These are phyloP conservation scores for Neonectria sp. DNA, from an alignment of 2,329 filamentous ascomycete species.

Conservation along the genomic window DNA sequence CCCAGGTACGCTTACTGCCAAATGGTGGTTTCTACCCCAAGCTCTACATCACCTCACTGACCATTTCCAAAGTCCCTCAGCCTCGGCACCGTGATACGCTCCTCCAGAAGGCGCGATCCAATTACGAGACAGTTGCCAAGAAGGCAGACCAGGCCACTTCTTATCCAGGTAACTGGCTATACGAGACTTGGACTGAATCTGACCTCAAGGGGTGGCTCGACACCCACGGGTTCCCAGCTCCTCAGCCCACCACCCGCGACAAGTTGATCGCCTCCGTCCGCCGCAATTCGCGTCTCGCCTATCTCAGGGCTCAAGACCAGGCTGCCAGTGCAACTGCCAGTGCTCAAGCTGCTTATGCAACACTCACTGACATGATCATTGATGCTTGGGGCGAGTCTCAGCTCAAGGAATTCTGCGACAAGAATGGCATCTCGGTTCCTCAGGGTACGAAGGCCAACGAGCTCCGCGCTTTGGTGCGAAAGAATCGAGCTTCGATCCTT, in stretches of 20 bases:
- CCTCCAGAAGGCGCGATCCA: slow-evolving; percentile 82
- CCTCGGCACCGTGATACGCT: slow-evolving; percentile 89
- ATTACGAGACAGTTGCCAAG: slow-evolving; percentile 84
- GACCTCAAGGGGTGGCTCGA: slow-evolving; percentile 96
- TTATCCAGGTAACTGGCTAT: slow-evolving; percentile 98
- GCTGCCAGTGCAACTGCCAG: slow-evolving; percentile 74
- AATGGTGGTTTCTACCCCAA: background rate
- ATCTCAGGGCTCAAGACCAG: slow-evolving; percentile 75
- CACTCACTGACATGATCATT: slow-evolving; percentile 86
- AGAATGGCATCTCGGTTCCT: slow-evolving; percentile 88
- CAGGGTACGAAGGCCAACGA: slow-evolving; percentile 94
- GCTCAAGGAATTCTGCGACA: slow-evolving; percentile 93
- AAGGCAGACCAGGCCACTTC: slow-evolving; percentile 80
- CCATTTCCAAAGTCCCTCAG: slow-evolving; percentile 73
- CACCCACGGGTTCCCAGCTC: slow-evolving; percentile 85
- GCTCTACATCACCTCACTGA: slow-evolving; percentile 3
- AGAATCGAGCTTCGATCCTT: slow-evolving; percentile 82
- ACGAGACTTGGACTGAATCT: slow-evolving; percentile 91
- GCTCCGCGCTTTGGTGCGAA: slow-evolving; percentile 89
- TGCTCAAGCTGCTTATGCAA: slow-evolving; percentile 79
- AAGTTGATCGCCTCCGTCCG: slow-evolving; percentile 91
- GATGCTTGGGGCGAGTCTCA: slow-evolving; percentile 91
- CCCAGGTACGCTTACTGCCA: slow-evolving; percentile 66
- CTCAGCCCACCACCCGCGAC: slow-evolving; percentile 88
- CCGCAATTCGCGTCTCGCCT: slow-evolving; percentile 88